Evolutionary conservation across 805 yeast genomes (phyloP).

Genomic region (Starmerella floricola): DNA sequence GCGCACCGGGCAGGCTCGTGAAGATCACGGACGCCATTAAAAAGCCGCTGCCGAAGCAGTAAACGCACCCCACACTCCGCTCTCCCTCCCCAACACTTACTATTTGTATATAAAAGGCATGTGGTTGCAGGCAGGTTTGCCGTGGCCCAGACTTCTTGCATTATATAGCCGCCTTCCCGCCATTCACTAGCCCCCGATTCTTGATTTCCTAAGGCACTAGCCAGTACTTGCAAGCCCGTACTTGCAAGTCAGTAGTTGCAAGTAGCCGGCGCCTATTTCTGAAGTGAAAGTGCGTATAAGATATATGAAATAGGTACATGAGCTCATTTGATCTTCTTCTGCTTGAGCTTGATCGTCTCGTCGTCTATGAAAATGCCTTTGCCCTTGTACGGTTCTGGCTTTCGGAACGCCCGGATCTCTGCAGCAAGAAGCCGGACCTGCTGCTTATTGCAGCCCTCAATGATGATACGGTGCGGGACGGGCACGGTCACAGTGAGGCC

Average conservation of each 20-base stretch:
- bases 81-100: neutral
- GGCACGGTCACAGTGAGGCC: slow-evolving; percentile 68
- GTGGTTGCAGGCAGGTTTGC: too few relatives aligned
- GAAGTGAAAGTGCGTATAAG: neutral
- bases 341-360: slow-evolving; percentile 83
- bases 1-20: slow-evolving; percentile 66
- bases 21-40: slow-evolving; percentile 65
- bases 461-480: slow-evolving; percentile 67
- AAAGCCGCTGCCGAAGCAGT: slow-evolving; percentile 19
- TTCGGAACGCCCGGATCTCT: slow-evolving; percentile 67
- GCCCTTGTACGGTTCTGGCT: slow-evolving; percentile 98
- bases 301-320: slow-evolving; percentile 4
- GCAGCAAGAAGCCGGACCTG: slow-evolving; percentile 83
- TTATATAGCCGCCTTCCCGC: too few relatives aligned
- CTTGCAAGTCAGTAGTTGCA: too few relatives aligned
- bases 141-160: too few relatives aligned
- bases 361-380: slow-evolving; percentile 89
- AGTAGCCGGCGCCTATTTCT: neutral
- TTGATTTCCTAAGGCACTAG: too few relatives aligned
- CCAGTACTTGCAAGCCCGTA: too few relatives aligned
- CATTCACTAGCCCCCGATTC: too few relatives aligned
- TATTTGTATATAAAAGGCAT: too few relatives aligned
- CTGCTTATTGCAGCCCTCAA: slow-evolving; percentile 83
- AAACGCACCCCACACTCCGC: too few relatives aligned
- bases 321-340: slow-evolving; percentile 77